Evolutionary conservation across 1,284 basidiomycete species (phyloP).

Genomic region (Chalciporus sp.): DNA sequence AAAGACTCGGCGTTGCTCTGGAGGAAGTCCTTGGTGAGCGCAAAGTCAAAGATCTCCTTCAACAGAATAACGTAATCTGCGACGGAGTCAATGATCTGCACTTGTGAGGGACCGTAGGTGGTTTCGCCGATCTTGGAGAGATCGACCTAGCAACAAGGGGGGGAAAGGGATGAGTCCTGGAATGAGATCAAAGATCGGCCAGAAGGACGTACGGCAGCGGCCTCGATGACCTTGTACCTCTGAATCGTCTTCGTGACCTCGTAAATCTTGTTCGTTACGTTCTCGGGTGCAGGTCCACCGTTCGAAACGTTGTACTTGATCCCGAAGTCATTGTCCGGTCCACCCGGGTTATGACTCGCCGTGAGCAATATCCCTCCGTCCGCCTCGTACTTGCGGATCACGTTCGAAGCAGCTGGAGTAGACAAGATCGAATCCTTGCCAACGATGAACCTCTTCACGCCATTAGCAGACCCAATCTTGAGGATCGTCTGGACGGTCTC

Average conservation of each 20-base stretch:
- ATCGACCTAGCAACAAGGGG: slow-evolving; percentile 61
- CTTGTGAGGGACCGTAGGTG: slow-evolving; percentile 81
- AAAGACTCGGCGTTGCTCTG: slow-evolving; percentile 68
- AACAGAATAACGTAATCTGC: slow-evolving; percentile 87
- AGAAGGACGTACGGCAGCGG: slow-evolving; percentile 60
- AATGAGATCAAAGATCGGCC: neutral
- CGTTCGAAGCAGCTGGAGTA: slow-evolving; percentile 94
- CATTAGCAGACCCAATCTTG: slow-evolving; percentile 89
- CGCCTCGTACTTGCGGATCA: slow-evolving; percentile 95
- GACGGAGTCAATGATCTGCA: slow-evolving; percentile 95
- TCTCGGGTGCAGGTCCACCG: slow-evolving; percentile 95
- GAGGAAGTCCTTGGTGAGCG: slow-evolving; percentile 90
- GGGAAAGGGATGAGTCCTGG: neutral
- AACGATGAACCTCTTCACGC: slow-evolving; percentile 86
- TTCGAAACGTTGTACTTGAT: slow-evolving; percentile 99
- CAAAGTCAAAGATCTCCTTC: slow-evolving; percentile 93
- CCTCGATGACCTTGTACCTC: slow-evolving; percentile 85
- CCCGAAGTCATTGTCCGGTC: slow-evolving; percentile 96
- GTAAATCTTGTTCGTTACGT: slow-evolving; percentile 92
- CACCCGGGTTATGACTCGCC: slow-evolving; percentile 98
- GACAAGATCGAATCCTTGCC: slow-evolving; percentile 92
- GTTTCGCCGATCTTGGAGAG: slow-evolving; percentile 82
- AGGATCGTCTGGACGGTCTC: slow-evolving; percentile 92
- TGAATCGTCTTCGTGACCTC: slow-evolving; percentile 88
- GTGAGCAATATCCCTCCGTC: slow-evolving; percentile 97